Evolutionary conservation across 2,329 filamentous ascomycete genomes (phyloP).

Genomic region (Chalara sp.): DNA sequence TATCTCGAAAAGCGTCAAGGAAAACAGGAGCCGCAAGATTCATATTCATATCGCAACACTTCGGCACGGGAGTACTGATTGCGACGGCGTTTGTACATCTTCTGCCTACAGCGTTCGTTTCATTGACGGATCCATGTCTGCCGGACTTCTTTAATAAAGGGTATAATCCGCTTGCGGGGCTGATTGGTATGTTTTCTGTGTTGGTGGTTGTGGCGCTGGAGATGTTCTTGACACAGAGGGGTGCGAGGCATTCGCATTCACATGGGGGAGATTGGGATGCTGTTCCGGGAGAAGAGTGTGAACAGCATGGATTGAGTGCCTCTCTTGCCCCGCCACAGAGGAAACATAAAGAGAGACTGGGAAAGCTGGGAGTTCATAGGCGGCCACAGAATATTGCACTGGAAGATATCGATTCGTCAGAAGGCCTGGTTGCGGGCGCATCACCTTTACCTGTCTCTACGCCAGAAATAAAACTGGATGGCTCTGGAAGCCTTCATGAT

Average conservation of each 20-base stretch:
- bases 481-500: slow-evolving; percentile 25
- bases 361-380: slow-evolving; percentile 24
- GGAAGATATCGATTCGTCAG: slow-evolving; percentile 42
- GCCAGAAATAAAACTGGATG: slow-evolving; percentile 26
- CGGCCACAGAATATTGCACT: slow-evolving; percentile 39
- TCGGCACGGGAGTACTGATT: slow-evolving; percentile 78
- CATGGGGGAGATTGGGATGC: slow-evolving; percentile 33
- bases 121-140: slow-evolving; percentile 57
- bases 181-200: slow-evolving; percentile 78
- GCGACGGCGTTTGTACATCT: slow-evolving; percentile 75
- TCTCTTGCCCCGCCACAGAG: slow-evolving; percentile 11
- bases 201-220: slow-evolving; percentile 79
- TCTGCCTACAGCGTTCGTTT: slow-evolving; percentile 56
- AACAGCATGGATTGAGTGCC: slow-evolving; percentile 28
- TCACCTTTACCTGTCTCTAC: slow-evolving; percentile 53
- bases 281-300: slow-evolving; percentile 30
- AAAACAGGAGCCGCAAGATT: slow-evolving; percentile 19
- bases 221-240: slow-evolving; percentile 75
- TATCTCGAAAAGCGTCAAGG: slow-evolving; percentile 26
- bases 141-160: slow-evolving; percentile 71
- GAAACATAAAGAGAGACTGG: slow-evolving; percentile 21
- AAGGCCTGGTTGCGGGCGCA: slow-evolving; percentile 50
- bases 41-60: slow-evolving; percentile 57
- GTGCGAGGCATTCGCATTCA: slow-evolving; percentile 54
- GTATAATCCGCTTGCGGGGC: slow-evolving; percentile 74